Base-by-base conservation (phyloP, 1,139 yeast species). In the Yamadazyma taylorii region DNA sequence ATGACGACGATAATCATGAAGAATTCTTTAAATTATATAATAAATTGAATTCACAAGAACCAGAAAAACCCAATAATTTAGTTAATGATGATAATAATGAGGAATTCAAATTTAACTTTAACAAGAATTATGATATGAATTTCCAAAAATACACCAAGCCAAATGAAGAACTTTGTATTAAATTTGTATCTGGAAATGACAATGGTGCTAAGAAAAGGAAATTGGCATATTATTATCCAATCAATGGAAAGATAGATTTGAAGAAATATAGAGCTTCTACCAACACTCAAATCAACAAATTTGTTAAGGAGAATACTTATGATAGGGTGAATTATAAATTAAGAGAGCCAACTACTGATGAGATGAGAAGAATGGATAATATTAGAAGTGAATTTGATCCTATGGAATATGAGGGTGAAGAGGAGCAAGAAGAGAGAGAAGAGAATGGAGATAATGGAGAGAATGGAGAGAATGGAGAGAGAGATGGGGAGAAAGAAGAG, bases 91-190 rank as follows among this genome's bases (percentile, higher is more conserved):
- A 73, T 25, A 61, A 69, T 8, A 40, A 40, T 28, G 60, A 56
- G 28, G 56, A 54, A 30, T 85, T 66, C 59, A 69, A 73, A 38
- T 87, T 78, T 59, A 72, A 73, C 38, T 86, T 85, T 53, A 61
- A 69, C 32, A 85, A 88, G 58, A 95, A 90, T 58, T 89, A 84
- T 56, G 96, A 89, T 52, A 79, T 88, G 76, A 79, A 74, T 41
- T 77, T 78, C 51, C 73, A 73, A 37, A 67, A 73, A 36, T 68
- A 69, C 42, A 50, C 62, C 26, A 67, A 67, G 42, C 63, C 66
- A 13, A 71, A 75, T 48, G 75, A 70, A 42, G 79, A 76, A 48
- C 57, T 64, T 39, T 56, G 70, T 17, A 64, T 73, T 32, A 63
- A 69, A 32, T 66, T 74, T 42, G 63, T 67, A 16, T 78, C 83